Conservation (phyloP, 257 asterid genomes). For the Penstemon davidsonii region DNA sequence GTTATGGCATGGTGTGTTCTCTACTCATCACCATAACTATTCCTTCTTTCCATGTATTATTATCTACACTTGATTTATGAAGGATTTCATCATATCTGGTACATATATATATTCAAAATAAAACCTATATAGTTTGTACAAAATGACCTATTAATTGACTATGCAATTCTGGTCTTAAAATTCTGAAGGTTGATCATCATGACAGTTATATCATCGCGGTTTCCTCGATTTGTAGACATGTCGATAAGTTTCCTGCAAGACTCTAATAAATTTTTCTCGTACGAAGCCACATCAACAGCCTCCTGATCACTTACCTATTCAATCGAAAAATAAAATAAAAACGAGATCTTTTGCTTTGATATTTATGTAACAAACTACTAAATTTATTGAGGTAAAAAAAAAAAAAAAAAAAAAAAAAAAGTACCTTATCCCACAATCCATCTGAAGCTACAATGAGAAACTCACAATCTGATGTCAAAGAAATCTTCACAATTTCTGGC, state of each 20-base stretch:
- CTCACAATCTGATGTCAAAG: constrained; percentile 43
- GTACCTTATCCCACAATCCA: constrained; percentile 62
- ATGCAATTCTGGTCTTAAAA: constrained; percentile 20
- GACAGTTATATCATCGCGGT: constrained; percentile 47
- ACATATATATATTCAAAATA: not conserved
- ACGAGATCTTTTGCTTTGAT: not conserved
- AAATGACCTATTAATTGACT: not conserved
- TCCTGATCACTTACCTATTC: constrained; percentile 48
- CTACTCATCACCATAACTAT: not conserved
- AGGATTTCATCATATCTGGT: not conserved
- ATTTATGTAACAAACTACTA: not conserved
- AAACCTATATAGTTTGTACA: not conserved
- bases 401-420: no score
- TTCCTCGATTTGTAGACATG: constrained; percentile 39
- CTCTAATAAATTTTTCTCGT: constrained; percentile 27
- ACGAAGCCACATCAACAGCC: constrained; percentile 46
- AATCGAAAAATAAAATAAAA: not conserved
- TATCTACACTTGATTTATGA: not conserved
- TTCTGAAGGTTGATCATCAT: constrained; percentile 42
- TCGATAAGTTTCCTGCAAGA: constrained; percentile 48
- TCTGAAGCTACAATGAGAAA: constrained; percentile 56
- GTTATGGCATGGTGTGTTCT: not conserved
- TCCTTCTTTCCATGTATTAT: not conserved
- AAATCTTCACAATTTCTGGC: constrained; percentile 38
- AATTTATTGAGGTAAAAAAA: not conserved